Base-by-base conservation (phyloP, 176 grass and related monocot genomes). In the Cenchrus fungigraminus region DNA sequence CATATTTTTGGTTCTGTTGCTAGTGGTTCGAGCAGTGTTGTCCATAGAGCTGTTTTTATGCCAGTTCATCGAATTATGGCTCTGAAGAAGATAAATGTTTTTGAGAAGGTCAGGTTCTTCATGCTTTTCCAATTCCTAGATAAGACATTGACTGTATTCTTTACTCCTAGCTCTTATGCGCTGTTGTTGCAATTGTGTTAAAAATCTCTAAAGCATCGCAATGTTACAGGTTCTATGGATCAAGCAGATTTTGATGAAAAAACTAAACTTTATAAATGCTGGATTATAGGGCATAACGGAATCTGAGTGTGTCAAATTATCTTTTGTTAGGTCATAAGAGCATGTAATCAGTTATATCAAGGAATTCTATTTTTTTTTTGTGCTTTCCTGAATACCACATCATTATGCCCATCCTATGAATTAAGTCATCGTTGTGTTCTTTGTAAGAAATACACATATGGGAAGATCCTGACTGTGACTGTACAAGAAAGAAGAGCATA, bases 61-160 rank as follows among this genome's bases (percentile, higher is more conserved):
- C 90, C 92, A 40, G 79, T 85, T 78, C 95, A 97, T 85, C 86
- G 88, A 32, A 85, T 94, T 79, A 37, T 94, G 61, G 95, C 92
- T 65, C 77, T 97, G 77, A 97, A 97, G 85, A 97, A 88, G 79
- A 94, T 97, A 65, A 92, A 97, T 55, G 85, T 97, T 71, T 97
- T 92, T 89, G 92, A 97, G 66, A 94, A 94, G 95, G 95, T 97
- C 43, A 47, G 65, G 77, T 44, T 76, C 29, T 22, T 52, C 77
- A 51, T 77, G 77, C 69, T 59, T 28, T 59, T 32, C 4, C 46
- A 28, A 15, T 45, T 1, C 2, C 13, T 8, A 17, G 15, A 81
- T 49, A 45, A 78, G 0, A 54, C 69, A 78, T n/a, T 70, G 9
- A 8, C 19, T 5, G 61, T 25, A 42, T 25, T 37, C 37, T 40